Evolutionary conservation across 1,284 basidiomycete genomes (phyloP).

Genomic region (Puccinia polysora): DNA sequence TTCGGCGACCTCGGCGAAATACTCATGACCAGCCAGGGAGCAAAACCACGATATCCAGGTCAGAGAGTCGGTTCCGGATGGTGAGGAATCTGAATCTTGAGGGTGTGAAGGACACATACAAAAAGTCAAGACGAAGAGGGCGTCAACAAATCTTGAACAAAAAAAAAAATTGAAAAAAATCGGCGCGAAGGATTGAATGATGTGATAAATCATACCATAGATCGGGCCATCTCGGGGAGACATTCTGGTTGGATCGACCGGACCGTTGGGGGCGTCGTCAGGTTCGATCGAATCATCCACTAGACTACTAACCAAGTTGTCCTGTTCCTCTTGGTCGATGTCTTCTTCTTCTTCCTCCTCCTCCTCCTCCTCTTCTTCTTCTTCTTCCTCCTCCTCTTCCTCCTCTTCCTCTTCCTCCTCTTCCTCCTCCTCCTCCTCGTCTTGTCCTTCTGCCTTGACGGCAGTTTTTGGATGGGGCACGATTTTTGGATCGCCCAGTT

Average conservation of each 20-base stretch:
- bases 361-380: slow-evolving; percentile 1
- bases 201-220: slow-evolving; percentile 18
- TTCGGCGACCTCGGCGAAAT: slow-evolving; percentile 79
- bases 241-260: neutral
- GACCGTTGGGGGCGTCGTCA: slow-evolving; percentile 45
- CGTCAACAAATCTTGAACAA: neutral
- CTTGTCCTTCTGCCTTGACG: slow-evolving; percentile 48
- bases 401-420: slow-evolving; percentile 9
- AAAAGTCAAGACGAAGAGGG: neutral
- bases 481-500: too few species aligned
- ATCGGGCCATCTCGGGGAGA: neutral
- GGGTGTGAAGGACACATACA: neutral
- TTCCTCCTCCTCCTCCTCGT: slow-evolving; percentile 11
- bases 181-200: neutral
- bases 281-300: slow-evolving; percentile 49
- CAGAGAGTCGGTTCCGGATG: slow-evolving; percentile 52
- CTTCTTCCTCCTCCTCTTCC: neutral
- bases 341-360: slow-evolving; percentile 3
- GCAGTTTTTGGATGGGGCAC: too few species aligned
- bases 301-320: slow-evolving; percentile 47
- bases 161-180: neutral
- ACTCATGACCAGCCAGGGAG: slow-evolving; percentile 95
- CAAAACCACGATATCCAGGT: slow-evolving; percentile 99
- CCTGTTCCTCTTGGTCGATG: neutral
- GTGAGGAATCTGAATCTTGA: slow-evolving; percentile 23